phyloP scores from a whole-genome alignment of 345 rosid genomes.

The Corchorus olitorius region DNA sequence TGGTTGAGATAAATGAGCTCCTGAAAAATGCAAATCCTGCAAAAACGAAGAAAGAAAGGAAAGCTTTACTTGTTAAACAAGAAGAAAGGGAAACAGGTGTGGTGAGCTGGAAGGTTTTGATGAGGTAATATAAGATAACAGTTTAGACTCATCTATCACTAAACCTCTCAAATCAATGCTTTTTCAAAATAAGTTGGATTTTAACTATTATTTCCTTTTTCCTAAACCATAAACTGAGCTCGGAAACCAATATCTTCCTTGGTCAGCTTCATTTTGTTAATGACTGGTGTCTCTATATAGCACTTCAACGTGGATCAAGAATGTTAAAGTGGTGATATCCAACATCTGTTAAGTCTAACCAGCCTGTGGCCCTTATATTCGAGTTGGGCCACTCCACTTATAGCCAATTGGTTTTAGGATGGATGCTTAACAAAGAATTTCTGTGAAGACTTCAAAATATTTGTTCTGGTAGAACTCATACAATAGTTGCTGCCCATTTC shows the following conservation, averaged over 20 bases:
- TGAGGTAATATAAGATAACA: conserved; percentile 48
- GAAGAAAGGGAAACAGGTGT: conserved; percentile 97
- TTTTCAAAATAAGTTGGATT: neutral
- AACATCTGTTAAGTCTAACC: too few species aligned
- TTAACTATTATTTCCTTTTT: neutral
- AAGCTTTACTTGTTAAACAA: conserved; percentile 80
- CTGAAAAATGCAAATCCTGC: conserved; percentile 28
- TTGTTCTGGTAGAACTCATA: neutral
- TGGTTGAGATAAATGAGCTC: conserved; percentile 23
- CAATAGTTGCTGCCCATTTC: neutral
- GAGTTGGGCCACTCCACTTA: too few species aligned
- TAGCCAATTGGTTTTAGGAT: too few species aligned
- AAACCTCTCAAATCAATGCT: neutral
- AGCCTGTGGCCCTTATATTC: too few species aligned
- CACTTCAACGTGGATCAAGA: neutral
- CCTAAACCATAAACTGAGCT: neutral
- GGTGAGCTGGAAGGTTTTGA: conserved; percentile 79
- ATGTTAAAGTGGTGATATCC: too few species aligned
- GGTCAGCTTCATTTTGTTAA: conserved; percentile 7
- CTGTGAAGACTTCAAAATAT: too few species aligned
- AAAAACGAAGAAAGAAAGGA: conserved; percentile 57
- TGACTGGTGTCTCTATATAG: neutral
- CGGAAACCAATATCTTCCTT: neutral
- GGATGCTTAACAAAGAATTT: neutral
- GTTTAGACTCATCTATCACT: neutral